Evolutionary conservation across 2,329 filamentous ascomycete species (phyloP), one percentile per base, ranked within the genome.

Genomic region (Waltergamsia citrina): DNA sequence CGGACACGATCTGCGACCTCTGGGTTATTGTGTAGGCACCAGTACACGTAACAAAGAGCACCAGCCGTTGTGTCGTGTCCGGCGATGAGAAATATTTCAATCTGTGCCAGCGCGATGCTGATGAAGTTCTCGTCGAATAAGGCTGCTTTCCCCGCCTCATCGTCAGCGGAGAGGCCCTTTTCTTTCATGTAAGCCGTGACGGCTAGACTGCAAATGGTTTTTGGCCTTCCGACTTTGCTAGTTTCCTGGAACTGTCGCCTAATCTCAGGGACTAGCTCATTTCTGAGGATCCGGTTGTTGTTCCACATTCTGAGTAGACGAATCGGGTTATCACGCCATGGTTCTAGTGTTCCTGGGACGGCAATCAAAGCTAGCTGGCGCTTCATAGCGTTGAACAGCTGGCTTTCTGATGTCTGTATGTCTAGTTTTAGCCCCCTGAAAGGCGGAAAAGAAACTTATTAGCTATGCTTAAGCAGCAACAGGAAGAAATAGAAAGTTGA

Each of bases 51-150:
- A 23, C 49, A 52, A 2, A 69, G 47, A 1, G 66, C 43, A 20
- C 43, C 43, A 15, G 60, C 59, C 1, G 63, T 69, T 3, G 63
- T 67, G 38, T 69, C 65, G 23, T 64, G 49, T 6, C 61, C 62
- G 2, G 62, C 63, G 12, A 65, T 43, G 12, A 67, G 46, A 32
- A 64, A 53, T 26, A 52, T 53, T 11, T 59, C 34, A 5, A 53
- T 37, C 36, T 65, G 54, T 15, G 28, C 27, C 2, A 32, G 15
- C 11, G 34, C 29, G 18, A 18, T 16, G 12, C 21, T 9, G 5
- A 21, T 12, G 19, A 31, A 31, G 17, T 19, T 19, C 6, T 9
- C 17, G n/a, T 31, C 29, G 29, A 31, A n/a, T 31, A n/a, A n/a
- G 29, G 28, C n/a, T 29, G 28, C 11, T 10, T 24, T n/a, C 22